phyloP scores from a whole-genome alignment of 306 rosid genomes.

The Hylodesmum podocarpum region DNA sequence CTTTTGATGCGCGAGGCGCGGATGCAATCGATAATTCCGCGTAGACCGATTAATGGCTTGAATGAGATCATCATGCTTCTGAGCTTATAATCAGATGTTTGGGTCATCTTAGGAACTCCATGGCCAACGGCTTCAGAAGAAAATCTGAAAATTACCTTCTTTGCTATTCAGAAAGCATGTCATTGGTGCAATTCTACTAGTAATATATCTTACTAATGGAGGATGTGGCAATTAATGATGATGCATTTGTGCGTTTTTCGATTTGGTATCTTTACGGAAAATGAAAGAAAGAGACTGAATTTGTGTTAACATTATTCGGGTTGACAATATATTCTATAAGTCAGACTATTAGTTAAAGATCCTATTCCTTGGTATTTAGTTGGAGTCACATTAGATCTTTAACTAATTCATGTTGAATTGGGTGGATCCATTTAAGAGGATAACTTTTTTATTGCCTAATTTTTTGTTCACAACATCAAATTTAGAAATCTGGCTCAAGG shows the following conservation, averaged over 20 bases:
- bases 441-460: too few relatives aligned
- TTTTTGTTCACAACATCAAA: neutral
- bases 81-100: neutral
- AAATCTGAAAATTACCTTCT: neutral
- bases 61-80: constrained; percentile 18
- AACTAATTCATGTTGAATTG: too few relatives aligned
- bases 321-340: neutral
- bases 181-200: neutral
- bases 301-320: neutral
- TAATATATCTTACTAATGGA: neutral
- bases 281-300: neutral
- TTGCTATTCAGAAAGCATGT: neutral
- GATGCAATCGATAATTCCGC: neutral
- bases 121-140: neutral
- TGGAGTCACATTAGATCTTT: neutral
- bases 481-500: neutral
- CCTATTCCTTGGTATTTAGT: neutral
- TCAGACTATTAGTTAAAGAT: too few relatives aligned
- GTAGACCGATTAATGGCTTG: neutral
- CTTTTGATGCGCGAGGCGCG: neutral
- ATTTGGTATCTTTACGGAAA: neutral
- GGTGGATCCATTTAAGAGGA: too few relatives aligned
- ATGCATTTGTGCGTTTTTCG: neutral
- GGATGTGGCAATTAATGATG: neutral
- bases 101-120: neutral